Conservation (phyloP, 371 early-diverging fungal species). For the Mucor velutinosus region DNA sequence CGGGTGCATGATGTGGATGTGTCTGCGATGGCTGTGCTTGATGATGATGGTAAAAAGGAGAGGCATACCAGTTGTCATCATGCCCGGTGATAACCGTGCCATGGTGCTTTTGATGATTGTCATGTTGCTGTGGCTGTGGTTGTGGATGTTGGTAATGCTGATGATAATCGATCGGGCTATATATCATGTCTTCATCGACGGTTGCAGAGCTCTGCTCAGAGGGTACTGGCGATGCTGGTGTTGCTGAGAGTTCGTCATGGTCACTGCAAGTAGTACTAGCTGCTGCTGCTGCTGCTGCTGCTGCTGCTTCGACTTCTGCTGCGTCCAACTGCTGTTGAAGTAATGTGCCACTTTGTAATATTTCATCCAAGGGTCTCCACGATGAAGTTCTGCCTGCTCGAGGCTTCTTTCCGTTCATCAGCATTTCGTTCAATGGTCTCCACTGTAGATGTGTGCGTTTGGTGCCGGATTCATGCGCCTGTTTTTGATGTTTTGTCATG, state of each 20-base stretch:
- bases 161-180: slow-evolving; percentile 7
- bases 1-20: not conserved
- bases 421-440: slow-evolving; percentile 25
- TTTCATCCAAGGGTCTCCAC: slow-evolving; percentile 22
- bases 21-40: not conserved
- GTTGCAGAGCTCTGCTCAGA: slow-evolving; percentile 20
- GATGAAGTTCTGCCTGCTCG: not conserved
- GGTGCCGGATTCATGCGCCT: slow-evolving; percentile 17
- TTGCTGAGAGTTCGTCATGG: not conserved
- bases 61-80: not conserved
- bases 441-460: slow-evolving; percentile 22
- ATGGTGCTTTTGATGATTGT: not conserved
- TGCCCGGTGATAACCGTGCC: not conserved
- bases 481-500: slow-evolving; percentile 26
- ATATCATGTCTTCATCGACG: slow-evolving; percentile 20
- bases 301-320: not conserved
- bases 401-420: slow-evolving; percentile 3
- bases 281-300: not conserved
- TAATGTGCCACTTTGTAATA: slow-evolving; percentile 10
- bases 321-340: slow-evolving; percentile 14
- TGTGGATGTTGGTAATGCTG: not conserved
- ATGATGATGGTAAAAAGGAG: slow-evolving; percentile 1
- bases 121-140: not conserved
- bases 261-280: not conserved
- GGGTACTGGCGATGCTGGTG: slow-evolving; percentile 16